Evolutionary conservation across 306 rosid genomes (phyloP).

Genomic region (Lathyrus oleraceus): DNA sequence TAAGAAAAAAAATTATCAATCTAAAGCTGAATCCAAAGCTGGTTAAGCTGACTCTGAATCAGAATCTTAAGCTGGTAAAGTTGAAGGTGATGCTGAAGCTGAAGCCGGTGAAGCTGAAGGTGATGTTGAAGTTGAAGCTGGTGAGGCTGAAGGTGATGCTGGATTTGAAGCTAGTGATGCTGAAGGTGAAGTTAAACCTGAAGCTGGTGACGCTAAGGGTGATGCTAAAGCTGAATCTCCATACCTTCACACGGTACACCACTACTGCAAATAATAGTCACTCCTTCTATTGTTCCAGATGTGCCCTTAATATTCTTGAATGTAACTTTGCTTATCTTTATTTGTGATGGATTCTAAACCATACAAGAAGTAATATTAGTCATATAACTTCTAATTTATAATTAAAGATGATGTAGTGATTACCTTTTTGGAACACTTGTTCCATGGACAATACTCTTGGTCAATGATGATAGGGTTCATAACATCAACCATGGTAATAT

Average conservation of each 20-base stretch:
- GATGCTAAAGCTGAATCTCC: too few relatives aligned
- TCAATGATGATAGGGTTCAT: background rate
- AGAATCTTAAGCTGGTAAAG: too few relatives aligned
- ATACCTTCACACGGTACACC: slow-evolving; percentile 16
- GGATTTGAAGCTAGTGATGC: too few relatives aligned
- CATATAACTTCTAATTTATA: background rate
- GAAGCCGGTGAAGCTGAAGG: too few relatives aligned
- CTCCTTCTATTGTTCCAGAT: background rate
- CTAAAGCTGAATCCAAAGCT: too few relatives aligned
- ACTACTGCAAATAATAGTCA: background rate
- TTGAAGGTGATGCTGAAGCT: too few relatives aligned
- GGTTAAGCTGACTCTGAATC: too few relatives aligned
- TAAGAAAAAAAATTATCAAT: too few relatives aligned
- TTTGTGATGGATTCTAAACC: slow-evolving; percentile 12
- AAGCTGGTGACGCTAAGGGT: too few relatives aligned
- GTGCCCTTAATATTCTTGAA: slow-evolving; percentile 21
- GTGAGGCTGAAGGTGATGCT: too few relatives aligned
- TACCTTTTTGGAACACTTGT: slow-evolving; percentile 13
- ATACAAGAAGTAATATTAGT: background rate
- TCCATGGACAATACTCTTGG: background rate
- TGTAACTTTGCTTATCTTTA: slow-evolving; percentile 20
- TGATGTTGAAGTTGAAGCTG: too few relatives aligned
- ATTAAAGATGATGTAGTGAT: background rate
- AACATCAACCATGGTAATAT: slow-evolving; percentile 10
- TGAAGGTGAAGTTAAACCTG: too few relatives aligned